A percentile compares a stretch with the other conserved stretches of the same genome.
Conservation (phyloP, 2,329 filamentous ascomycete genomes). For the Stagonosporopsis rhizophila region DNA sequence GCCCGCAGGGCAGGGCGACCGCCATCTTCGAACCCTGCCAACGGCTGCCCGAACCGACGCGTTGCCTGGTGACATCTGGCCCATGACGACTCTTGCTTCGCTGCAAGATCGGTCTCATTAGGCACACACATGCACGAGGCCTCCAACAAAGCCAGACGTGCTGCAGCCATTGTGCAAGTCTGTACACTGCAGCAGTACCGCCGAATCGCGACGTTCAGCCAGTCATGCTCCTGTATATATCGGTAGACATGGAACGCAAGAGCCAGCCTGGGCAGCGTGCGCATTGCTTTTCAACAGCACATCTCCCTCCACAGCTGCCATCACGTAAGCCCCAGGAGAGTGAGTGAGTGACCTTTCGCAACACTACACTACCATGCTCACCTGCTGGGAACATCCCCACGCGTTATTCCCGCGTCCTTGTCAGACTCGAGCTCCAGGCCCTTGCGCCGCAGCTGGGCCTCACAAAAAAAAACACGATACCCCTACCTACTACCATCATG, state of each 20-base stretch:
- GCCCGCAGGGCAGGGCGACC: conserved; percentile 20
- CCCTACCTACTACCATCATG: too few species aligned
- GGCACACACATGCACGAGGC: background rate
- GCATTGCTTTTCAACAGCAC: background rate
- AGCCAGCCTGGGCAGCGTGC: background rate
- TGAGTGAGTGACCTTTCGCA: too few species aligned
- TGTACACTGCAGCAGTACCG: background rate
- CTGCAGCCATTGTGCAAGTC: background rate
- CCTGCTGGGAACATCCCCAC: background rate
- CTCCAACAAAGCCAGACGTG: background rate
- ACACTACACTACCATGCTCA: background rate
- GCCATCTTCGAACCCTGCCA: conserved; percentile 20
- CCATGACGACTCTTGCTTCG: background rate
- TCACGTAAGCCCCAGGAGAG: background rate
- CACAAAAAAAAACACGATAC: too few species aligned
- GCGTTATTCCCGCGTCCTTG: background rate
- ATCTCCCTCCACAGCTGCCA: background rate
- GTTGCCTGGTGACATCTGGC: background rate
- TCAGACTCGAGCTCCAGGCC: background rate
- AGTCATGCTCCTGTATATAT: background rate
- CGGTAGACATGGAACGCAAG: background rate
- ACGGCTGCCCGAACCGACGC: conserved; percentile 11
- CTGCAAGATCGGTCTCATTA: background rate
- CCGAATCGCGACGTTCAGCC: background rate
- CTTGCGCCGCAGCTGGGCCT: background rate